Evolutionary conservation across 2,329 filamentous ascomycete species (phyloP), one percentile per base, ranked within the genome.

Genomic region (Aspergillus sp.): DNA sequence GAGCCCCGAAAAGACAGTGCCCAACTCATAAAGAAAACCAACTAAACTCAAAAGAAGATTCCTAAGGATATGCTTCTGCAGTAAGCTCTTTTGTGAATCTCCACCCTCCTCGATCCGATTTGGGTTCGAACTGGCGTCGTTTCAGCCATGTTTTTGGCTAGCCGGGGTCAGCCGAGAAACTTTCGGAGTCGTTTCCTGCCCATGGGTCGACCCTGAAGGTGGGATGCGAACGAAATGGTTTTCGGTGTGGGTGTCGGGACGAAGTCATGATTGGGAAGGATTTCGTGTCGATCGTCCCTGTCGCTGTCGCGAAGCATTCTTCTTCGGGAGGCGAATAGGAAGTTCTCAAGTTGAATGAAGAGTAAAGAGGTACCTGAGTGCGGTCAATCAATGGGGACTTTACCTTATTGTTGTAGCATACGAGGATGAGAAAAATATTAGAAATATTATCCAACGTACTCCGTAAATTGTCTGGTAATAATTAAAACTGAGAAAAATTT

Each of bases 161-260:
- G 64, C 63, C 61, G 62, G 65, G 63, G 65, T 64, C 63, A 64
- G 65, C 63, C 65, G 63, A 65, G 63, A 67, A 56, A 60, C 56
- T 65, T 63, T 65, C 65, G 65, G 62, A 65, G 58, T 56, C 64
- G 61, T 65, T 70, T 69, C 66, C 66, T 69, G 62, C 60, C 49
- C 56, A 52, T 66, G 53, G 61, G 49, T 64, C 62, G 68, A 69
- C 67, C 63, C 66, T 70, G 67, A 65, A 64, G 58, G 64, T 16
- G 36, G 49, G 26, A 49, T 46, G 52, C 10, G 24, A 51, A 31
- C 6, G 11, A 31, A 20, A 47, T 51, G 32, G 54, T 16, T 45
- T 51, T 20, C 42, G 54, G 52, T 46, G 46, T 46, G 46, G 24
- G 9, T 32, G 22, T 26, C 32, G 32, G 32, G 10, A 14, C 32